Base-by-base conservation (phyloP, 2,329 filamentous ascomycete species). In the Claviceps sp. region DNA sequence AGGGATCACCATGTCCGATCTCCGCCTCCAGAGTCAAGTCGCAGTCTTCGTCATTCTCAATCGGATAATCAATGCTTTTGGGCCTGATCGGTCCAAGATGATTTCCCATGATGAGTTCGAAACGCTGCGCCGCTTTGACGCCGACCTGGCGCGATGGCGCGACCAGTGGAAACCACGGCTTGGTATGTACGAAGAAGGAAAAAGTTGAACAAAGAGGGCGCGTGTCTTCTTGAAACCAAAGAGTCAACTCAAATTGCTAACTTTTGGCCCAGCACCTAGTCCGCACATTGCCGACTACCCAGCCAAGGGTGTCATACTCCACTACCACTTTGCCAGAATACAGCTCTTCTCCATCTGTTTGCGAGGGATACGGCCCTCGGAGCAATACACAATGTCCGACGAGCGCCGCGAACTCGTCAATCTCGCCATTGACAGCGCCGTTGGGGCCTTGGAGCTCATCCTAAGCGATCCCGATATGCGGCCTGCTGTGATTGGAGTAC, bases 21-120 rank as follows among this genome's bases (percentile, higher is more conserved):
- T 74, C 49, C 70, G 80, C 19, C 65, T 82, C 2, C 68, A 80
- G 45, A 79, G 76, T 22, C 80, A 84, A 56, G 78, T 83, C 34
- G 73, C 74, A 5, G 62, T 82, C 16, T 77, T 83, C 53, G 73
- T 77, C 52, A 81, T 82, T 50, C 68, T 83, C 56, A 80, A 74
- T n/a, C 72, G 72, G 59, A 76, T 73, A 44, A 81, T 73, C 61
- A 72, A 72, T 58, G 76, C 74, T 0, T 83, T 82, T 60, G 78
- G 79, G 0, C 73, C 74, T 1, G 78, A 82, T 53, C 70, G 70
- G 1, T 13, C 74, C 70, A 57, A 61, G 52, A 52, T 64, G 61
- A 56, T 64, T 62, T 51, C 56, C 41, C 57, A 60, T 38, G 59
- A 65, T 39, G 60, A 63, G 47, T 71, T 70, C 53, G 67, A 67